These are phyloP conservation scores for Exophiala xenobiotica DNA, from an alignment of 2,329 filamentous ascomycete species.

Conservation along the genomic window DNA sequence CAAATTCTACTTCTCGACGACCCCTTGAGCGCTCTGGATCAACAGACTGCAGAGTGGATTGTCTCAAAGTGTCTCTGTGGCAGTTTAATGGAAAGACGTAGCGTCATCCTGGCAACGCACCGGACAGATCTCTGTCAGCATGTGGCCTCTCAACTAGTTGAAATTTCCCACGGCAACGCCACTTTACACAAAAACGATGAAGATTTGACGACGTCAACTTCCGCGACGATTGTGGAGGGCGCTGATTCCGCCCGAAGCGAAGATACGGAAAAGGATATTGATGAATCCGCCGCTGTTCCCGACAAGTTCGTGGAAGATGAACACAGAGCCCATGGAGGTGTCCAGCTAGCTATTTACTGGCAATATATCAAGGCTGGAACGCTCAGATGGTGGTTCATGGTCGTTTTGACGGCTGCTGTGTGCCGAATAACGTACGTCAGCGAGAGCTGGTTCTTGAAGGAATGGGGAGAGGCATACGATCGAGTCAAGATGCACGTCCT, in stretches of 20 bases:
- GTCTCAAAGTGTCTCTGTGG: slow-evolving; percentile 59
- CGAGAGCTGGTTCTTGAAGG: slow-evolving; percentile 78
- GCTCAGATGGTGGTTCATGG: slow-evolving; percentile 67
- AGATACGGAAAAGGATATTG: slow-evolving; percentile 27
- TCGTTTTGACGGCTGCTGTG: slow-evolving; percentile 58
- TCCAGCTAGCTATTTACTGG: slow-evolving; percentile 76
- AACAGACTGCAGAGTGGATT: slow-evolving; percentile 63
- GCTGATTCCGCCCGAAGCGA: slow-evolving; percentile 35
- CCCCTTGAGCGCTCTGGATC: slow-evolving; percentile 60
- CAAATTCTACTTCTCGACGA: slow-evolving; percentile 59
- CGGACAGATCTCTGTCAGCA: slow-evolving; percentile 68
- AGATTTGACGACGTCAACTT: slow-evolving; percentile 41
- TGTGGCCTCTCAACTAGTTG: slow-evolving; percentile 72
- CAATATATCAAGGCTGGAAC: slow-evolving; percentile 80
- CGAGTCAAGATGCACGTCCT: slow-evolving; percentile 33
- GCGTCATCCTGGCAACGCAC: slow-evolving; percentile 62
- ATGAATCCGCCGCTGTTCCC: slow-evolving; percentile 54
- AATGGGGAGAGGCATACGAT: slow-evolving; percentile 78
- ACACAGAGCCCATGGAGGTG: slow-evolving; percentile 69
- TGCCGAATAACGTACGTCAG: slow-evolving; percentile 65
- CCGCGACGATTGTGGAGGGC: slow-evolving; percentile 35
- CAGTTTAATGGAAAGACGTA: slow-evolving; percentile 54
- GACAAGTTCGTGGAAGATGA: slow-evolving; percentile 81
- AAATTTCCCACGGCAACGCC: slow-evolving; percentile 63
- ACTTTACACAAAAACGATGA: slow-evolving; percentile 45